Conservation (phyloP, 768 basidiomycete genomes). For the Mycena olivaceomarginata region DNA sequence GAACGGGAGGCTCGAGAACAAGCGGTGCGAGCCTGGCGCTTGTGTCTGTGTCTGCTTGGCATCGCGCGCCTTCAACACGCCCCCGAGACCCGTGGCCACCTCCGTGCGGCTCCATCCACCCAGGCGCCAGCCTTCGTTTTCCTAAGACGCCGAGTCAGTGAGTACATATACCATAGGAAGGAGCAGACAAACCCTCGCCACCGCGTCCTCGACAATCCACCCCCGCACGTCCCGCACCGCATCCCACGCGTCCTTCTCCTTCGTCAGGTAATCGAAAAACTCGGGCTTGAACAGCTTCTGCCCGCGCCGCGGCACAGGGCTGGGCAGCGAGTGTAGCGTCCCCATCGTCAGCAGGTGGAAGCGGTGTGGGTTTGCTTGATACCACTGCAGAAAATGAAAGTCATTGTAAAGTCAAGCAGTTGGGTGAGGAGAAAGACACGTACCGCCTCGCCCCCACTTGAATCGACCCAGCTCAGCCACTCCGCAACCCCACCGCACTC, state of each 20-base stretch:
- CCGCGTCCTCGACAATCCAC: constrained; percentile 71
- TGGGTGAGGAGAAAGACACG: constrained; percentile 44
- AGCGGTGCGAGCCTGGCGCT: constrained; percentile 60
- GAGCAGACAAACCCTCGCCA: constrained; percentile 30
- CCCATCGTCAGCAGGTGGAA: constrained; percentile 91
- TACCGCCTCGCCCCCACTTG: constrained; percentile 79
- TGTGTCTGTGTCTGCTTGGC: constrained; percentile 40
- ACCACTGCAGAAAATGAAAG: constrained; percentile 65
- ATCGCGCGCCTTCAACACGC: constrained; percentile 72
- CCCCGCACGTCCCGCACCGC: constrained; percentile 72
- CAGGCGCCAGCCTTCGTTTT: constrained; percentile 22
- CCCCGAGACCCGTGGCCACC: constrained; percentile 77
- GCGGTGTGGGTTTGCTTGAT: constrained; percentile 86
- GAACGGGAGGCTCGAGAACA: constrained; percentile 75
- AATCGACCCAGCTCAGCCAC: constrained; percentile 87
- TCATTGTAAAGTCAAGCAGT: neutral
- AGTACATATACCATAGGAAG: too few species aligned
- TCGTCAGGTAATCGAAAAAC: constrained; percentile 81
- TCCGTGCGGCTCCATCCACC: constrained; percentile 67
- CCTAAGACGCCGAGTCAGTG: constrained; percentile 12
- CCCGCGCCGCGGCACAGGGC: constrained; percentile 84
- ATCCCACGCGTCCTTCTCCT: constrained; percentile 77
- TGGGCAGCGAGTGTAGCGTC: constrained; percentile 90
- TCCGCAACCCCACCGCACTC: constrained; percentile 83
- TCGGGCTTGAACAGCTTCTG: constrained; percentile 94